Conservation (phyloP, 345 rosid species). For the Eucalyptus victrix region DNA sequence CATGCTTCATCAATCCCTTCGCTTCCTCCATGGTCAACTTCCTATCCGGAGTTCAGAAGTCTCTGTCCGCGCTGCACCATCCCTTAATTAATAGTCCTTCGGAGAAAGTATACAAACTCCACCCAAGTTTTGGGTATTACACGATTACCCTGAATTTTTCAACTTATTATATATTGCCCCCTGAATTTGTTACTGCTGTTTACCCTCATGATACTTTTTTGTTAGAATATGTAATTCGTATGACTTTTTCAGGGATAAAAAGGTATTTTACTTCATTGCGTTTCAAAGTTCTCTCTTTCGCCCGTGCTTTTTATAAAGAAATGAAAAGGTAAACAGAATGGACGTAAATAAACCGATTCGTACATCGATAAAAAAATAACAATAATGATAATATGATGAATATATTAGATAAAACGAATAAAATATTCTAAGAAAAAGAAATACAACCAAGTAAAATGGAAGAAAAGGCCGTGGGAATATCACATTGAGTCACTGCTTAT, state of each 20-base stretch:
- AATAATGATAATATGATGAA: too few species aligned
- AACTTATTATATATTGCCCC: neutral
- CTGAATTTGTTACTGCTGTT: neutral
- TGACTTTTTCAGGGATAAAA: neutral
- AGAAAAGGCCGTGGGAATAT: too few species aligned
- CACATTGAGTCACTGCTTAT: too few species aligned
- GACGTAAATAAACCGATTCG: too few species aligned
- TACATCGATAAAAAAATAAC: too few species aligned
- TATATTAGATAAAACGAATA: too few species aligned
- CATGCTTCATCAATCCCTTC: conserved; percentile 62
- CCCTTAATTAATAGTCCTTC: neutral
- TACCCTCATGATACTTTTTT: neutral
- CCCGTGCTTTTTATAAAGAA: neutral
- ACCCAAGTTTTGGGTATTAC: neutral
- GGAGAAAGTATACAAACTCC: neutral
- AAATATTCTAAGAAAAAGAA: too few species aligned
- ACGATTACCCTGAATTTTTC: neutral
- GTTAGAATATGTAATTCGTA: neutral
- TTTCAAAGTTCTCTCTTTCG: neutral
- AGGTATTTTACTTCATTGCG: neutral
- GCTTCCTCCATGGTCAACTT: conserved; percentile 43
- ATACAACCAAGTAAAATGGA: too few species aligned
- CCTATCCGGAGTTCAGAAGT: neutral
- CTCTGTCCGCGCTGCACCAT: neutral
- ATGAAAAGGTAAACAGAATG: neutral